phyloP scores from a whole-genome alignment of 805 yeast species.

The Wickerhamomyces subpelliculosus region DNA sequence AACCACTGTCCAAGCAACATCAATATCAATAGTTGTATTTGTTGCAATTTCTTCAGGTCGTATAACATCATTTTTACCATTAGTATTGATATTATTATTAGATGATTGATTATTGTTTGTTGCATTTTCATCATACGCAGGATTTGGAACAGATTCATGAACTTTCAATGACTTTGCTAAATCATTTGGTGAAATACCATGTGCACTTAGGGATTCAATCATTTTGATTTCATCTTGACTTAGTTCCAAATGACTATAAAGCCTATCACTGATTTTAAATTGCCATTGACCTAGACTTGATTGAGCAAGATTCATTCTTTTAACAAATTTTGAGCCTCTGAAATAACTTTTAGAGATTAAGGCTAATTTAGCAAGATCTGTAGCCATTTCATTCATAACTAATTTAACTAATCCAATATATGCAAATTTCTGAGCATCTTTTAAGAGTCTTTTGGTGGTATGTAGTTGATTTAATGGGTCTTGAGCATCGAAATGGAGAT shows the following conservation, averaged over 20 bases:
- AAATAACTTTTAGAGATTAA: slow-evolving; percentile 42
- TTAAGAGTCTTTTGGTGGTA: slow-evolving; percentile 73
- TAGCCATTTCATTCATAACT: slow-evolving; percentile 72
- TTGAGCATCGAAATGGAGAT: slow-evolving; percentile 20
- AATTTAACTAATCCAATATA: slow-evolving; percentile 82
- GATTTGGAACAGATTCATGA: slow-evolving; percentile 44
- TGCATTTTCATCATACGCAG: slow-evolving; percentile 27
- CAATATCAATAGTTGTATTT: slow-evolving; percentile 47
- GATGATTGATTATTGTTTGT: background rate
- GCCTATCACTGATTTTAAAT: slow-evolving; percentile 55
- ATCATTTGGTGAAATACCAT: slow-evolving; percentile 74
- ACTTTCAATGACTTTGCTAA: slow-evolving; percentile 56
- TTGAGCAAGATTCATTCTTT: slow-evolving; percentile 58
- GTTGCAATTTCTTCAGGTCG: slow-evolving; percentile 27
- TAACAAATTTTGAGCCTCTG: slow-evolving; percentile 40
- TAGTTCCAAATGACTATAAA: slow-evolving; percentile 79
- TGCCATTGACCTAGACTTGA: slow-evolving; percentile 84
- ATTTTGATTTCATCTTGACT: slow-evolving; percentile 69
- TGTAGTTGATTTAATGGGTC: slow-evolving; percentile 61
- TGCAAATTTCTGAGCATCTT: slow-evolving; percentile 84
- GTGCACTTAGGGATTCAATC: slow-evolving; percentile 81
- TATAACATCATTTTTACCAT: slow-evolving; percentile 11
- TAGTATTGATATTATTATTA: background rate
- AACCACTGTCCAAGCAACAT: slow-evolving; percentile 86
- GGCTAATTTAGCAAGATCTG: slow-evolving; percentile 55